Base-by-base conservation (phyloP, 2,329 filamentous ascomycete genomes). In the Diaporthe sp. region DNA sequence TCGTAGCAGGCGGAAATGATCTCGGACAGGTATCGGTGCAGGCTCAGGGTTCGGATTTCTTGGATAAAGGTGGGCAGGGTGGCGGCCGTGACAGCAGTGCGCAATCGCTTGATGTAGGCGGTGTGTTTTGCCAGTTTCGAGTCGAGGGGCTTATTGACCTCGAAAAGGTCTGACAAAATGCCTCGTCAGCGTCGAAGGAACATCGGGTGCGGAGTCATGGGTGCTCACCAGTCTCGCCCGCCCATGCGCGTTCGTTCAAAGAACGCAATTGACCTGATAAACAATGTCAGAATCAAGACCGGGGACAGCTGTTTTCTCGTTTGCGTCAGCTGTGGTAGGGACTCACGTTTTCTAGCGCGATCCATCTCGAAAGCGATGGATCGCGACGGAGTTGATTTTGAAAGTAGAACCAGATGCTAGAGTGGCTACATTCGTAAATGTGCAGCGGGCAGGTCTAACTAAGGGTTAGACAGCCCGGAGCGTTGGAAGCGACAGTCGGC, bases 51-150 rank as follows among this genome's bases (percentile, higher is more conserved):
- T 79, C 94, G 93, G 79, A 98, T 96, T 82, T 98, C 96, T 82
- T 96, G 92, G 63, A 98, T 86, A 84, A 98, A 97, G 74, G 95
- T 97, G 78, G 90, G 88, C 71, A 96, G 91, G 72, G 94, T 94
- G 73, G 95, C 88, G 65, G 94, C 86, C 77, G 94, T 96, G 77
- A 98, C 92, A 75, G 95, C 94, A 74, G 96, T 98, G 79, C 96
- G 94, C 72, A 98, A 89, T 80, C 96, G 94, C 85, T 98, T 98
- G 82, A 98, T 98, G 83, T 98, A 98, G 78, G 96, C 95, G 5
- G 96, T 98, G 80, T 98, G 98, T 88, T 98, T 98, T 86, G 98
- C 98, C 83, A 98, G 89, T 69, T 96, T 97, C 70, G 96, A 98
- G 84, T 98, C 96, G 81, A 98, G 92, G 39, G 94, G 93, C 81